These are phyloP conservation scores for Penicillium parvum DNA, from an alignment of 495 filamentous ascomycete genomes.

Conservation along the genomic window DNA sequence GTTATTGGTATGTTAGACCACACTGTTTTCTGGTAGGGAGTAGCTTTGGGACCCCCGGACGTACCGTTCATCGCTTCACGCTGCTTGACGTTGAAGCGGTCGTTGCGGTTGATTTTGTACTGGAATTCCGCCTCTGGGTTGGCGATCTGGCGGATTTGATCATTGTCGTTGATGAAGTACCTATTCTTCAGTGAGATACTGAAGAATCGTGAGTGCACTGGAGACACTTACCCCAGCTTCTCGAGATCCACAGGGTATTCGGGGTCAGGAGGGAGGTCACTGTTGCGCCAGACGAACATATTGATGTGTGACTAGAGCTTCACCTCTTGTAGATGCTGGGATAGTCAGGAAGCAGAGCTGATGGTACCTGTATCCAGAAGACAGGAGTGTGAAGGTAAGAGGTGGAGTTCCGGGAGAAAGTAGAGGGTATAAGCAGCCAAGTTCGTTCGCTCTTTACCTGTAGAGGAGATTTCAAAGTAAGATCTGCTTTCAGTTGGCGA, in stretches of 20 bases:
- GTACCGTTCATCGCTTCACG: constrained; percentile 66
- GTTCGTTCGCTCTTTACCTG: too few relatives aligned
- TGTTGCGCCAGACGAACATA: constrained; percentile 67
- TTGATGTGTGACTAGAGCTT: too few relatives aligned
- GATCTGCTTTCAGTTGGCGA: not conserved
- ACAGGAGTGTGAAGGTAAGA: not conserved
- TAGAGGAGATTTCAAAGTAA: too few relatives aligned
- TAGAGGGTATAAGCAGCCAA: too few relatives aligned
- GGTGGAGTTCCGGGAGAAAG: too few relatives aligned
- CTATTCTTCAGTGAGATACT: constrained; percentile 30
- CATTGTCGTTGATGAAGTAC: constrained; percentile 65
- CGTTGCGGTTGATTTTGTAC: constrained; percentile 65
- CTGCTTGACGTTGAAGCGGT: constrained; percentile 65
- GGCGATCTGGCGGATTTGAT: constrained; percentile 65
- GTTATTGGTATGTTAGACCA: not conserved
- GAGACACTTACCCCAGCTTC: constrained; percentile 58
- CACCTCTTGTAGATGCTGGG: too few relatives aligned
- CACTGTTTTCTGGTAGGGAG: not conserved
- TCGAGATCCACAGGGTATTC: constrained; percentile 57
- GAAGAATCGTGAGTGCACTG: too few relatives aligned
- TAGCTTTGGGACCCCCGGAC: not conserved
- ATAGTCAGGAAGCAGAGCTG: not conserved
- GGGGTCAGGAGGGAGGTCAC: constrained; percentile 67
- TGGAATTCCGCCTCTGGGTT: constrained; percentile 65
- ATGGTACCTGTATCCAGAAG: too few relatives aligned